Conservation (phyloP, 2,329 filamentous ascomycete species). For the Nemania serpens region DNA sequence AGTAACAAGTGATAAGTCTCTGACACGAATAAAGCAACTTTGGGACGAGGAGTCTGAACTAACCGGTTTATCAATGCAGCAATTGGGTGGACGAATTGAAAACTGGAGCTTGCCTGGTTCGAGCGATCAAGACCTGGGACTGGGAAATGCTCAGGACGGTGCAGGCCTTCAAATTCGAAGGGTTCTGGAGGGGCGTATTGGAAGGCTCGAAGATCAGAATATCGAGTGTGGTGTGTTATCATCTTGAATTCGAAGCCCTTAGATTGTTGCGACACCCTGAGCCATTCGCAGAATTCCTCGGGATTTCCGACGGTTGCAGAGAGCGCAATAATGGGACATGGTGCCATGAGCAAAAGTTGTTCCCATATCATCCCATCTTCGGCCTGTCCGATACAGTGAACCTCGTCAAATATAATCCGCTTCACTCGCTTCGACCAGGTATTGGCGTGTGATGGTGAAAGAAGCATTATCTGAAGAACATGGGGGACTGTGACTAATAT, state of each 20-base stretch:
- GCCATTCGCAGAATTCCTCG: conserved; percentile 70
- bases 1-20: conserved; percentile 4
- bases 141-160: conserved; percentile 47
- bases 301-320: conserved; percentile 82
- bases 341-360: conserved; percentile 72
- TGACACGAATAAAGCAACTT: no score
- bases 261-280: conserved; percentile 64
- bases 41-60: conserved; percentile 10
- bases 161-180: conserved; percentile 58
- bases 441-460: conserved; percentile 65
- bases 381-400: conserved; percentile 78
- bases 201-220: conserved; percentile 80
- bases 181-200: conserved; percentile 59
- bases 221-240: conserved; percentile 70
- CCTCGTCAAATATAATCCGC: conserved; percentile 81
- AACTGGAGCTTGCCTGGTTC: conserved; percentile 50
- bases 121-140: conserved; percentile 52
- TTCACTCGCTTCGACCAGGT: conserved; percentile 70
- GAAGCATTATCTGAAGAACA: conserved; percentile 78
- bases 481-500: conserved; percentile 78
- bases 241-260: conserved; percentile 69
- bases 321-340: conserved; percentile 78
- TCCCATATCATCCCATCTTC: conserved; percentile 81
- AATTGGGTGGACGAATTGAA: conserved; percentile 69
- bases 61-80: conserved; percentile 63